phyloP scores from a whole-genome alignment of 169 alveolate genomes.

The Babesia caballi region DNA sequence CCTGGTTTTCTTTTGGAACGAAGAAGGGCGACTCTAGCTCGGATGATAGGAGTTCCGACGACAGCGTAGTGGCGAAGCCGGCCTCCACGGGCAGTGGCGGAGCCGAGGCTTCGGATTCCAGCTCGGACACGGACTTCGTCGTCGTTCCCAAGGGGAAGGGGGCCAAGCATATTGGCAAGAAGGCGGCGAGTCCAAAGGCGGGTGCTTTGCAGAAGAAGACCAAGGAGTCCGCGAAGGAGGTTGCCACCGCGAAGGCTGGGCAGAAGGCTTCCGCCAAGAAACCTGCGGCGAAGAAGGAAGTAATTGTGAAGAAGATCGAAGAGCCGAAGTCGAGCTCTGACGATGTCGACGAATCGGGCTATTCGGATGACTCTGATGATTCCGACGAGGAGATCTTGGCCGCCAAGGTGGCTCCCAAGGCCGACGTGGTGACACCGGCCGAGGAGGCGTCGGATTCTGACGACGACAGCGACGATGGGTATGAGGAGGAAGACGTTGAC shows the following conservation, averaged over 20 bases:
- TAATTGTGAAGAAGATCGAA: not conserved
- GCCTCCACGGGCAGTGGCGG: not conserved
- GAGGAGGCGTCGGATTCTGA: not conserved
- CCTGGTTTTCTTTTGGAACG: constrained; percentile 34
- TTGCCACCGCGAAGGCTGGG: not conserved
- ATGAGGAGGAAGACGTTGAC: not conserved
- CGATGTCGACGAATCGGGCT: not conserved
- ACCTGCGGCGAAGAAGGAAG: not conserved
- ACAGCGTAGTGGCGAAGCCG: not conserved
- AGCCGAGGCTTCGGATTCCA: constrained; percentile 3
- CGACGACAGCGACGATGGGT: not conserved
- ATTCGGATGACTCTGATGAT: not conserved
- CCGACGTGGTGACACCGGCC: not conserved
- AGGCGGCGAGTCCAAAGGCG: not conserved
- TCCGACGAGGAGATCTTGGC: not conserved
- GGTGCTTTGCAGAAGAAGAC: not conserved
- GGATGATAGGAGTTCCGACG: not conserved
- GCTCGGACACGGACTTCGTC: constrained; percentile 40
- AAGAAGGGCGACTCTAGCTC: constrained; percentile 10
- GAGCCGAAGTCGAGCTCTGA: not conserved
- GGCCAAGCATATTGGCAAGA: not conserved
- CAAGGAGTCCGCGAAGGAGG: not conserved
- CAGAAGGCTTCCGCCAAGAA: not conserved
- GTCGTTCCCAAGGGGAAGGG: not conserved
- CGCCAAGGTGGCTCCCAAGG: not conserved